These are phyloP conservation scores for Phascolomyces articulosus DNA, from an alignment of 371 early-diverging fungal species.

Conservation along the genomic window DNA sequence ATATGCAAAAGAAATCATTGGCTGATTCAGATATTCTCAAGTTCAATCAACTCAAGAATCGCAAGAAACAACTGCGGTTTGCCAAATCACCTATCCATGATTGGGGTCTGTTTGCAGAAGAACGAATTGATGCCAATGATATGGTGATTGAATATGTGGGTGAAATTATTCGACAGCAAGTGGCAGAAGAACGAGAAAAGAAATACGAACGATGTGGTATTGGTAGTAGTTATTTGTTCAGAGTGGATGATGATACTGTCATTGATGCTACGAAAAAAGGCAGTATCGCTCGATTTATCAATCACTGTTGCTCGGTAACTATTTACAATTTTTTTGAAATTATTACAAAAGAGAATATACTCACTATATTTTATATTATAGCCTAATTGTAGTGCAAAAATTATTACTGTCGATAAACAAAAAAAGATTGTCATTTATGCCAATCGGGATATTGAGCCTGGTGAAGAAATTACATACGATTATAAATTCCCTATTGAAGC, in stretches of 20 bases:
- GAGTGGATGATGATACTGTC: constrained; percentile 94
- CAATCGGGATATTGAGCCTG: constrained; percentile 83
- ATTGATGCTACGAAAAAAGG: constrained; percentile 99
- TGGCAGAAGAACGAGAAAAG: constrained; percentile 96
- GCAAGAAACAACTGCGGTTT: constrained; percentile 88
- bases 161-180: constrained; percentile 94
- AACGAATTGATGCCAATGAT: constrained; percentile 88
- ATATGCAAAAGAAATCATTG: constrained; percentile 46
- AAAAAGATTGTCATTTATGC: constrained; percentile 96
- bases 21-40: constrained; percentile 74
- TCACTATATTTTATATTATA: constrained; percentile 36
- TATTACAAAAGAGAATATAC: too few species aligned
- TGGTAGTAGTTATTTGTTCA: constrained; percentile 94
- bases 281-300: constrained; percentile 97
- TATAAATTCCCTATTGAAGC: constrained; percentile 97
- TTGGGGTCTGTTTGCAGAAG: constrained; percentile 96
- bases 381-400: constrained; percentile 97
- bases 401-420: constrained; percentile 83
- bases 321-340: too few species aligned
- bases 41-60: constrained; percentile 88
- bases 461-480: constrained; percentile 98
- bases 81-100: constrained; percentile 93
- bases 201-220: constrained; percentile 90
- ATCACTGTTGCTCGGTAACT: constrained; percentile 94
- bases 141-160: constrained; percentile 99